These are phyloP conservation scores for Populus tomentosa DNA, from an alignment of 441 rosid species.

Conservation along the genomic window DNA sequence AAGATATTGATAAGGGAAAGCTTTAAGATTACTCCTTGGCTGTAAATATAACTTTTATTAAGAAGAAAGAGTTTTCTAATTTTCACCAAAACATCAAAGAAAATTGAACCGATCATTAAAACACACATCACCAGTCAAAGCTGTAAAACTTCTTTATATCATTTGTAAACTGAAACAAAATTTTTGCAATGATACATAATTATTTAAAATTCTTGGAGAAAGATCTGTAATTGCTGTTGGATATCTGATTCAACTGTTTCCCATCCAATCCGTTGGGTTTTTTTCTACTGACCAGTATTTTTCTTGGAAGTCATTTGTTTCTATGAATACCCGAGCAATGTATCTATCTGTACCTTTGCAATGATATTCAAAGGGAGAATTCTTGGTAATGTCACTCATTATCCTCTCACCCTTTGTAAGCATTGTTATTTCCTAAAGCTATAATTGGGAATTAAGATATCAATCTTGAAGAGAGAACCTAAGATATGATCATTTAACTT, in stretches of 20 bases:
- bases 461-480: neutral
- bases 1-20: neutral
- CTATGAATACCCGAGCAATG: neutral
- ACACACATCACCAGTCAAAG: neutral
- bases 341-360: neutral
- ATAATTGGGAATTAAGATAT: neutral
- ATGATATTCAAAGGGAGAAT: neutral
- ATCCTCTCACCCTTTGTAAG: neutral
- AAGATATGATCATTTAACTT: neutral
- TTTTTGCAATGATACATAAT: neutral
- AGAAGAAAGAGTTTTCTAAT: neutral
- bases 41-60: neutral
- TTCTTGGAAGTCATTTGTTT: neutral
- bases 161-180: slow-evolving; percentile 6
- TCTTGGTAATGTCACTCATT: neutral
- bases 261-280: neutral
- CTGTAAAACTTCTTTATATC: neutral
- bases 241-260: slow-evolving; percentile 1
- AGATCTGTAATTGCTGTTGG: neutral
- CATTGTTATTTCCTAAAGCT: neutral
- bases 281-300: neutral
- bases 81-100: neutral
- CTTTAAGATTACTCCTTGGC: neutral
- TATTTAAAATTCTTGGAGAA: slow-evolving; percentile 2
- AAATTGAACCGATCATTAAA: slow-evolving; percentile 1